Base-by-base conservation (phyloP, 2,329 filamentous ascomycete species). In the Cordyceps tenuipes region DNA sequence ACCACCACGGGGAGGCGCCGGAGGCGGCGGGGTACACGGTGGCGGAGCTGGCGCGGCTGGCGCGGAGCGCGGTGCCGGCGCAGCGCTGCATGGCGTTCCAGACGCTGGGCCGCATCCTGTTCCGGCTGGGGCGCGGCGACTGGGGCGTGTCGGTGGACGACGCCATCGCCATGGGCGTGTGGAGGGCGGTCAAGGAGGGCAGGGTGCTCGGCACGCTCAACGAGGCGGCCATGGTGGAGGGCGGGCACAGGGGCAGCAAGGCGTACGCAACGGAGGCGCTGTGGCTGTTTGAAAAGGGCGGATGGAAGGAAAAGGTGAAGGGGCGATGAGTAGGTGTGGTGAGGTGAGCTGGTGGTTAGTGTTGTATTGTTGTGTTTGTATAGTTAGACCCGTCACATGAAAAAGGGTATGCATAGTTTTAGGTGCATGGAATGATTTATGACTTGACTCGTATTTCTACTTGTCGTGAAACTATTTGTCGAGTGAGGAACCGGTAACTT, bases 1-100 rank as follows among this genome's bases (percentile, higher is more conserved):
- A 99, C 72, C 93, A 99, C 72, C 94, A 99, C 71, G 91, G 89
- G 63, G 85, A 92, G 61, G 92, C 93, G 1, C 94, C 94, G 17
- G 91, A 96, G 72, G 90, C 92, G 1, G 94, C 94, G 0, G 94
- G 94, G 0, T 99, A 99, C 73, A 97, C 94, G 0, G 83, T 99
- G 34, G 84, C 86, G 0, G 94, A 99, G 73, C 79, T 99, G 1
- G 87, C 91, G 1, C 84, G 88, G 36, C 80, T 97, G 2, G 86
- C 90, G 5, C 82, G 93, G 39, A 95, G 90, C 59, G 85, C 86
- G 0, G 90, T 96, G 21, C 84, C 94, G 0, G 87, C 89, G 0
- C 94, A 99, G 76, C 78, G 93, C 12, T 97, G 94, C 68, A 82
- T 97, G 63, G 91, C 94, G 0, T 97, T 91, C 73, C 93, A 96